Evolutionary conservation across 1,139 yeast species (phyloP).

Genomic region (Saccharomyces hybrid): DNA sequence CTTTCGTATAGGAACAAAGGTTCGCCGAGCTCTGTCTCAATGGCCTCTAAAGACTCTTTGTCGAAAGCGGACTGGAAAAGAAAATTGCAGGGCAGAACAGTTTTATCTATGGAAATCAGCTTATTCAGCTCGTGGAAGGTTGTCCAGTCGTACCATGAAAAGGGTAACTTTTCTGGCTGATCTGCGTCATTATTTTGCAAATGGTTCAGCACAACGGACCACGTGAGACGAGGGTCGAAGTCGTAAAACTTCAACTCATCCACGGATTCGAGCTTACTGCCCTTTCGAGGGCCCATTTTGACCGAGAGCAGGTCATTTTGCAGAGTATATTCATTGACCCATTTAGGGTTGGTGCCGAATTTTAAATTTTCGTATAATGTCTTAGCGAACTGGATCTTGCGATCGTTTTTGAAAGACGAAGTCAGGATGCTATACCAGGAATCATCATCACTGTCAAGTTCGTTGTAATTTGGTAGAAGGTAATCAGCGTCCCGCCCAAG

Average conservation of each 20-base stretch:
- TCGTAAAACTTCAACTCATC: conserved; percentile 21
- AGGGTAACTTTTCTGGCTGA: conserved; percentile 4
- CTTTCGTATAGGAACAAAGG: conserved; percentile 11
- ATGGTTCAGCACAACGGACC: conserved; percentile 19
- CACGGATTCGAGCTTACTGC: conserved; percentile 9
- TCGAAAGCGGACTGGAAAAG: conserved; percentile 11
- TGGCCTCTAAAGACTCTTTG: conserved; percentile 6
- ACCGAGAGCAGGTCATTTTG: conserved; percentile 15
- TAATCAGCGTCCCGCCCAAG: not conserved
- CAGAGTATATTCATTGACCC: conserved; percentile 18
- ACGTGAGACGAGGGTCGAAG: conserved; percentile 22
- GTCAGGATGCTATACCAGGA: not conserved
- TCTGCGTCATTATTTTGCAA: conserved; percentile 11
- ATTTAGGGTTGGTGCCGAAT: conserved; percentile 13
- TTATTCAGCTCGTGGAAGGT: conserved; percentile 22
- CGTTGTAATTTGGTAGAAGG: not conserved
- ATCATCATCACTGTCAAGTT: not conserved
- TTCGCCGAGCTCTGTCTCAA: conserved; percentile 12
- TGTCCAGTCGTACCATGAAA: conserved; percentile 28
- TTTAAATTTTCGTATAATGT: conserved; percentile 16
- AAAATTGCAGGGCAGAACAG: conserved; percentile 8
- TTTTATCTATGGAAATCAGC: conserved; percentile 11
- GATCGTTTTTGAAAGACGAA: not conserved
- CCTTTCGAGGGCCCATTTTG: conserved; percentile 12
- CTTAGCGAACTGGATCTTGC: conserved; percentile 12